A percentile compares a stretch with the other conserved stretches of the same genome.
phyloP scores from a whole-genome alignment of 2,329 filamentous ascomycete genomes.

The Mycosphaerella sp. region DNA sequence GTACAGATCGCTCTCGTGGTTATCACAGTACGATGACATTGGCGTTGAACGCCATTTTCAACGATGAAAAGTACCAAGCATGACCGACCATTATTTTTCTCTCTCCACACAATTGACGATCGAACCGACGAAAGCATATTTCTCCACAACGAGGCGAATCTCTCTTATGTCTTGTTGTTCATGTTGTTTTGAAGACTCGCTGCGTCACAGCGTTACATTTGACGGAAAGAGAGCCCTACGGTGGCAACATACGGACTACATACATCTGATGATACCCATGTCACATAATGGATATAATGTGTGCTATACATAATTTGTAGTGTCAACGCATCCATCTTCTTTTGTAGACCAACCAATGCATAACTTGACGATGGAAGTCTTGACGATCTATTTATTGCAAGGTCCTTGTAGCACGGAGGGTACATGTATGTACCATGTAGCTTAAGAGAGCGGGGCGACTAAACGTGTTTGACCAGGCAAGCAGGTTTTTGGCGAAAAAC shows the following conservation, averaged over 20 bases:
- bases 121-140: not conserved
- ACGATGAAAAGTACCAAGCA: not conserved
- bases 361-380: not conserved
- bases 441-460: too few species aligned
- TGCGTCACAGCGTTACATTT: constrained; percentile 4
- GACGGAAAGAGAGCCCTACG: not conserved
- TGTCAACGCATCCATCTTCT: not conserved
- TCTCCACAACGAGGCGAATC: not conserved
- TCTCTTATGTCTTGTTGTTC: constrained; percentile 5
- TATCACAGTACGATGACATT: constrained; percentile 21
- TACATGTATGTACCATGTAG: too few species aligned
- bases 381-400: too few species aligned
- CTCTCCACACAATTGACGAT: not conserved
- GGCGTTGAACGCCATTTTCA: not conserved
- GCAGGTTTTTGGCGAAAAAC: too few species aligned
- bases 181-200: too few species aligned
- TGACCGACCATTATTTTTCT: not conserved
- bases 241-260: not conserved
- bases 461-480: too few species aligned
- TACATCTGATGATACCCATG: constrained; percentile 16
- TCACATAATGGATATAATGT: constrained; percentile 15
- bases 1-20: constrained; percentile 33
- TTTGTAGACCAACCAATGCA: not conserved
- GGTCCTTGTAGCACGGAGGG: too few species aligned
- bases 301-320: constrained; percentile 5